Base-by-base conservation (phyloP, 352 stramenopile genomes). In the Phytophthora chlamydospora region DNA sequence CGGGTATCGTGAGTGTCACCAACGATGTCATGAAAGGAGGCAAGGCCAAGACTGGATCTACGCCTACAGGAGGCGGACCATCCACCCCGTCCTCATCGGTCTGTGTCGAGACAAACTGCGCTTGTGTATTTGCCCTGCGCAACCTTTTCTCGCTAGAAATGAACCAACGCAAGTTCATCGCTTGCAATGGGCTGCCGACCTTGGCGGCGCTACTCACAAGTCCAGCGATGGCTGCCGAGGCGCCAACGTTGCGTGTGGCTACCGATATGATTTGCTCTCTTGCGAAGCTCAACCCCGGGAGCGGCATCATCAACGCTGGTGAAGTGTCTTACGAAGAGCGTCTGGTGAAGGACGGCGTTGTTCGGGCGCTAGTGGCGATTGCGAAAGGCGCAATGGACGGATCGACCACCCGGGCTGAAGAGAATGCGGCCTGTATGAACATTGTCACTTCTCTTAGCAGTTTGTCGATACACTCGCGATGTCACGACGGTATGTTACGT, bases 271-370 rank as follows among this genome's bases (percentile, higher is more conserved):
- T 92, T 12, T 92, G 83, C 29, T 78, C 69, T 11, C 68, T 92
- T 2, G 83, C 83, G 0, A 88, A 80, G 40, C 65, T 88, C n/a
- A 69, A 49, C n/a, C 52, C 44, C 35, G 63, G 27, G 24, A 47
- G 14, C 3, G 42, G n/a, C n/a, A 40, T 32, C 13, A 32, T 3
- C n/a, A 63, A 68, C 31, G 36, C 33, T 4, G 40, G 50, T 32
- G 58, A 46, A 27, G 13, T 68, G 11, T 56, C 58, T 2, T 75
- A 89, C 19, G 80, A 92, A 64, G 76, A 85, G 50, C 71, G 76
- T 4, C 80, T 95, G 29, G 85, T 93, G 7, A 75, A 78, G 38
- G 85, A 93, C 49, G 85, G 85, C 17, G 88, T 93, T 53, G 68
- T 93, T 29, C 66, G 69, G 12, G 83, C 85, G 9, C 65, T 95